phyloP scores from a whole-genome alignment of 2,329 filamentous ascomycete genomes.

The Cladophialophora chaetospira region DNA sequence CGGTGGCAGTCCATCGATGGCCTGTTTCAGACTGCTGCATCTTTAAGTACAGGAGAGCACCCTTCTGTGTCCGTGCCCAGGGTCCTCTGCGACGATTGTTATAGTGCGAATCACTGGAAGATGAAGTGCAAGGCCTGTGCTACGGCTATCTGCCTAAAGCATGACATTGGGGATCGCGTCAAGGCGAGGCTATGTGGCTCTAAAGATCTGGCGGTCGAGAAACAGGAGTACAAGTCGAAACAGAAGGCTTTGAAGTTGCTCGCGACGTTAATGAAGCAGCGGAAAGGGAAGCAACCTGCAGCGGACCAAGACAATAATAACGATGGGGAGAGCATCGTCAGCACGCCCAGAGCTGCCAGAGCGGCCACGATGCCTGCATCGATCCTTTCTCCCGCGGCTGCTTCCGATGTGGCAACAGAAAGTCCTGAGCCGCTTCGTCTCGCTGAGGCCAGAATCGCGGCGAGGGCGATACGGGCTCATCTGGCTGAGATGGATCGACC shows the following conservation, averaged over 20 bases:
- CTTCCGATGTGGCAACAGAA: not conserved
- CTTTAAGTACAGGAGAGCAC: conserved; percentile 18
- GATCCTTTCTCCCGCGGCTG: not conserved
- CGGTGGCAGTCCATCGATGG: conserved; percentile 44
- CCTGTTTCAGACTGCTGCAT: conserved; percentile 39
- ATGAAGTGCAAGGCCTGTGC: conserved; percentile 61
- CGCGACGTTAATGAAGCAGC: conserved; percentile 29
- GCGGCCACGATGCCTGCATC: not conserved
- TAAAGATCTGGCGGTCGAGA: conserved; percentile 56
- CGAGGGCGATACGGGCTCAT: conserved; percentile 15
- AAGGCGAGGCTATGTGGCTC: conserved; percentile 61
- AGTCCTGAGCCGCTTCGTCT: conserved; percentile 2
- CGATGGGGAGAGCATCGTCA: not conserved
- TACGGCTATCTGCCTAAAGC: conserved; percentile 60
- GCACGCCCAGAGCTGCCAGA: conserved; percentile 3
- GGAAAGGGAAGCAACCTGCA: conserved; percentile 30
- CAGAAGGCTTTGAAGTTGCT: conserved; percentile 28
- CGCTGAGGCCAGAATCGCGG: conserved; percentile 8
- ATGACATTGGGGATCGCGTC: conserved; percentile 57
- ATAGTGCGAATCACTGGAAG: conserved; percentile 60
- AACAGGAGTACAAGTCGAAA: conserved; percentile 40
- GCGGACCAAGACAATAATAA: not conserved
- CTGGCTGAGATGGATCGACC: conserved; percentile 31
- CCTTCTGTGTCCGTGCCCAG: conserved; percentile 43
- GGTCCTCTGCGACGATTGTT: conserved; percentile 60